Evolutionary conservation across 495 filamentous ascomycete genomes (phyloP).

Genomic region (Peziza echinospora): DNA sequence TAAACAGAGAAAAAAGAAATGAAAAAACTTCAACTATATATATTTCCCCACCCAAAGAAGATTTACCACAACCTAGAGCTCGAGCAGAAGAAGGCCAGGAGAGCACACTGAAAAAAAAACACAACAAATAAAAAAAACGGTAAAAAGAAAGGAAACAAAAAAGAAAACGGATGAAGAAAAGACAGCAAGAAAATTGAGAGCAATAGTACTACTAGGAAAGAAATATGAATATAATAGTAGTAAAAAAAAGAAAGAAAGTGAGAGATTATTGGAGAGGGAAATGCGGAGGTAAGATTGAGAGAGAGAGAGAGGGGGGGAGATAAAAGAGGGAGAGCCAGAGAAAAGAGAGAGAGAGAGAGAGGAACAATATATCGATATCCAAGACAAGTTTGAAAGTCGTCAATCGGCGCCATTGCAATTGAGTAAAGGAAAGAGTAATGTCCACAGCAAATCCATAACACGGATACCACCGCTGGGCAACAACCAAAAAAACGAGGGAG

Average conservation of each 20-base stretch:
- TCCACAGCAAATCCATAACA: no score
- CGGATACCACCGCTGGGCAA: no score
- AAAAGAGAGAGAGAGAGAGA: neutral
- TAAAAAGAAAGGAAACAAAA: neutral
- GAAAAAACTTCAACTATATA: constrained; percentile 1
- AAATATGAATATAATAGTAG: no score
- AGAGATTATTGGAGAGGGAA: neutral
- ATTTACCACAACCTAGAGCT: neutral
- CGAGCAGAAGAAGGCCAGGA: neutral
- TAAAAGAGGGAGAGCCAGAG: neutral
- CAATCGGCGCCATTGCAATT: no score
- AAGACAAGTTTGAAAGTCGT: no score
- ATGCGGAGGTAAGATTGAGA: neutral
- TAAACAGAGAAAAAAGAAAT: constrained; percentile 14
- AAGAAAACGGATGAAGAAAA: neutral
- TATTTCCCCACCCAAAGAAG: neutral
- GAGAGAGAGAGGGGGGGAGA: neutral
- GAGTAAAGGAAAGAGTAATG: no score
- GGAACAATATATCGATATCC: neutral
- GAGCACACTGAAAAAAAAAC: neutral
- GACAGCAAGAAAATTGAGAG: neutral
- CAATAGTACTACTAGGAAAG: neutral
- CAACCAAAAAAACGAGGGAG: no score
- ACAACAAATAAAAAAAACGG: neutral
- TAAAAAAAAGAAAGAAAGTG: neutral